Percentiles rank a stretch among this genome's conserved stretches.
phyloP scores from a whole-genome alignment of 164 flowering plant genomes.

The Malania oleifera region DNA sequence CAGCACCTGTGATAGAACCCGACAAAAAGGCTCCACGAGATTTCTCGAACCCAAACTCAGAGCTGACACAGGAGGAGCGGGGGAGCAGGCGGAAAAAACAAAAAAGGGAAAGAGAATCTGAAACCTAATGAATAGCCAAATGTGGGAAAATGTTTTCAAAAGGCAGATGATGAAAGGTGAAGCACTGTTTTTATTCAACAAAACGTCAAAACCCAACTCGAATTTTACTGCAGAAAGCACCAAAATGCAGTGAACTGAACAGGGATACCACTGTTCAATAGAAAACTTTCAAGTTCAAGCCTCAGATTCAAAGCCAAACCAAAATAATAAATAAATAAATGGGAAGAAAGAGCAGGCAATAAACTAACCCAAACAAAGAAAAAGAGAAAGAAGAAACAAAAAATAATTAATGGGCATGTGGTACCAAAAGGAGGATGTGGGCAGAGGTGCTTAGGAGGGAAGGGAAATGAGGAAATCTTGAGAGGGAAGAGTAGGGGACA shows the following conservation, averaged over 20 bases:
- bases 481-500: neutral
- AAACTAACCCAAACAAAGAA: too few relatives aligned
- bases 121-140: conserved; percentile 18
- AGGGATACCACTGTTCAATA: neutral
- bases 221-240: neutral
- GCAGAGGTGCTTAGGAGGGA: neutral
- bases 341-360: neutral
- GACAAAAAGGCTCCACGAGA: conserved; percentile 2
- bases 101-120: conserved; percentile 18
- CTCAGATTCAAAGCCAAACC: neutral
- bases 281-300: neutral
- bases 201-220: conserved; percentile 10
- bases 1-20: neutral
- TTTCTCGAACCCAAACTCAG: conserved; percentile 8
- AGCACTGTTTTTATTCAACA: conserved; percentile 1
- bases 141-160: conserved; percentile 10
- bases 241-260: neutral
- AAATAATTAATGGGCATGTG: neutral
- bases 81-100: too few relatives aligned
- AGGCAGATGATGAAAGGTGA: neutral
- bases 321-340: neutral
- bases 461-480: neutral
- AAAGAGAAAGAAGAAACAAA: too few relatives aligned
- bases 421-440: conserved; percentile 11
- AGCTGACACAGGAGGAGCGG: neutral